phyloP scores from a whole-genome alignment of 805 yeast genomes.

The Nakazawaea siamensis region DNA sequence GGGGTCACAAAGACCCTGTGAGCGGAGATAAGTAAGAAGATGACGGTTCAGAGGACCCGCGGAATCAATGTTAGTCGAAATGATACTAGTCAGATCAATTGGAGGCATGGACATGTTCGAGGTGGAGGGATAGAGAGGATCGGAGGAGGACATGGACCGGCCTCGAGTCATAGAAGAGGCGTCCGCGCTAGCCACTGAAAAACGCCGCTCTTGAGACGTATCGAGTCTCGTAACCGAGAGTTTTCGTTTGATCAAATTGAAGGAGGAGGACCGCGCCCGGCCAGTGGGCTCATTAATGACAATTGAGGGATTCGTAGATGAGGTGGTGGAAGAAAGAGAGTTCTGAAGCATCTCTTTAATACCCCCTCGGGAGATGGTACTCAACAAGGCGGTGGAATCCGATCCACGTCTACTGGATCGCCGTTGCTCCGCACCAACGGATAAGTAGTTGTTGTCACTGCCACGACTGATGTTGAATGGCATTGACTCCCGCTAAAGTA shows the following conservation, averaged over 20 bases:
- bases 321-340: conserved; percentile 3
- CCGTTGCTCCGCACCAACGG: too few species aligned
- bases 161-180: too few species aligned
- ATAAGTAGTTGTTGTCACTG: too few species aligned
- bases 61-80: conserved; percentile 2
- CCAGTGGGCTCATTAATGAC: conserved; percentile 2
- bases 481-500: too few species aligned
- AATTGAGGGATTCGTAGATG: conserved; percentile 2
- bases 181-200: too few species aligned
- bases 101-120: conserved; percentile 5
- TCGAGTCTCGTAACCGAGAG: neutral
- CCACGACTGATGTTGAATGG: too few species aligned
- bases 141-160: conserved; percentile 1
- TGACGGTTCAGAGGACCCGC: neutral
- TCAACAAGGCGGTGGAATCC: conserved; percentile 3
- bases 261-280: conserved; percentile 8
- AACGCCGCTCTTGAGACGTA: too few species aligned
- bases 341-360: conserved; percentile 9
- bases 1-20: conserved; percentile 9
- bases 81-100: conserved; percentile 4
- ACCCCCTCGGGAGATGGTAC: neutral
- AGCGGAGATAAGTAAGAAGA: neutral
- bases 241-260: conserved; percentile 3
- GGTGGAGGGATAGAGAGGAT: conserved; percentile 1
- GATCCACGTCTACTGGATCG: conserved; percentile 4